Evolutionary conservation across 1,284 basidiomycete species (phyloP), one percentile per base, ranked within the genome.

Genomic region (Agaricales sp.): DNA sequence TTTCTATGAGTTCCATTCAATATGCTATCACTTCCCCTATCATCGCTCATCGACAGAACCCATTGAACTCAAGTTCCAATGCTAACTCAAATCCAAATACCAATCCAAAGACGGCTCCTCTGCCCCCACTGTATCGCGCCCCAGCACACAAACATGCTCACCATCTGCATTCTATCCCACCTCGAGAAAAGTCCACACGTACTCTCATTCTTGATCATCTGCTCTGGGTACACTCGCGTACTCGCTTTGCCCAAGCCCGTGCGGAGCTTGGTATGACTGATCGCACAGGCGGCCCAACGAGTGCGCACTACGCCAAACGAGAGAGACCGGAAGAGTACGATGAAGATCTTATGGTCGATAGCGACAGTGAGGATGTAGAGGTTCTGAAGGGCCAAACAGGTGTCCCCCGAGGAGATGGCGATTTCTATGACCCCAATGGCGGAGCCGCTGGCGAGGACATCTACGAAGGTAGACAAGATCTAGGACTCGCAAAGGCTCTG

Each of bases 161-260:
- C 51, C 70, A 71, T 51, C 53, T 71, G 1, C 69, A 80, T 19
- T 43, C 41, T 43, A 43, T 43, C 46, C 85, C 83, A 13, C 86
- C 81, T 6, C 68, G 81, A 49, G 85, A 86, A 65, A 89, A 86
- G 68, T 87, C 80, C 41, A 88, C 82, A 22, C 70, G 82, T 50
- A 90, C 82, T 18, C 71, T 90, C 47, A 89, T 90, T 55, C 77
- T 90, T 51, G 87, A 90, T 63, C 83, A 90, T 63, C 77, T 87
- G 69, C 68, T 89, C 50, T 89, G 83, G 85, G 82, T 83, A 3
- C 87, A 90, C 63, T 78, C 75, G 3, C 72, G 82, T 52, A 87
- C 87, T n/a, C 76, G 87, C 51, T 84, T 87, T 56, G 78, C 81
- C 8, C 86, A 88, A 60, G 87, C 82, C 2, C 75, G 86, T 22